These are phyloP conservation scores for Endothia cerciana DNA, from an alignment of 2,329 filamentous ascomycete species.

Conservation along the genomic window DNA sequence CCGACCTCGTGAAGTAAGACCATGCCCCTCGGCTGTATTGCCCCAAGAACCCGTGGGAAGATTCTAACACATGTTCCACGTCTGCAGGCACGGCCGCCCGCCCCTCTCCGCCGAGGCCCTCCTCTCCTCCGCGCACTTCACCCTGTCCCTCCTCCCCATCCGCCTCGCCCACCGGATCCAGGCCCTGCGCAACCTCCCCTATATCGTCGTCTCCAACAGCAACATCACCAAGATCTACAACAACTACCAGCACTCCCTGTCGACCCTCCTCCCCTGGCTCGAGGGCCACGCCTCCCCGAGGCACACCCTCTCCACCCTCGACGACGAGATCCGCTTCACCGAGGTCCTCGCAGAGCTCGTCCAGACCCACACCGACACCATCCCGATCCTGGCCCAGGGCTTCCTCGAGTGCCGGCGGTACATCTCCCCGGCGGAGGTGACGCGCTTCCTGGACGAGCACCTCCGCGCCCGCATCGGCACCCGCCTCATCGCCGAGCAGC, in stretches of 20 bases:
- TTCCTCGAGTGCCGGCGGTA: conserved; percentile 94
- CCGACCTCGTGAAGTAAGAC: conserved; percentile 82
- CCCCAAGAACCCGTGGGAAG: too few species aligned
- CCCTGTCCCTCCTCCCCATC: conserved; percentile 86
- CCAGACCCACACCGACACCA: conserved; percentile 91
- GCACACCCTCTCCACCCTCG: conserved; percentile 70
- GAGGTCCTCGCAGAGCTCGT: conserved; percentile 95
- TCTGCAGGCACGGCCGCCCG: conserved; percentile 72
- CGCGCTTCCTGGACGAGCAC: conserved; percentile 89
- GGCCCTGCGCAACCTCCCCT: conserved; percentile 89
- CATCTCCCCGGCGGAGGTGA: conserved; percentile 82
- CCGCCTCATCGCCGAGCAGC: conserved; percentile 91
- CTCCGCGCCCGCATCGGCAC: conserved; percentile 93
- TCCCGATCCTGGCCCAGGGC: conserved; percentile 86
- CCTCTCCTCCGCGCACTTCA: conserved; percentile 92
- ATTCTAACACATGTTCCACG: neutral
- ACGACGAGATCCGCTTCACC: conserved; percentile 90
- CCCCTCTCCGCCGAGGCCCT: conserved; percentile 81
- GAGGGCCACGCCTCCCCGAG: conserved; percentile 44
- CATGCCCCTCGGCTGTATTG: conserved; percentile 6
- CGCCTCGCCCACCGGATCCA: conserved; percentile 93
- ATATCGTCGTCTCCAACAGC: conserved; percentile 97
- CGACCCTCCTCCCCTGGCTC: conserved; percentile 81
- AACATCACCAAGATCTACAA: conserved; percentile 93
- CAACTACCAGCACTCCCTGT: conserved; percentile 93